Percentiles rank a stretch among this genome's conserved stretches.
These are phyloP conservation scores for Ophiostoma sp. DNA, from an alignment of 2,329 filamentous ascomycete species.

Conservation along the genomic window DNA sequence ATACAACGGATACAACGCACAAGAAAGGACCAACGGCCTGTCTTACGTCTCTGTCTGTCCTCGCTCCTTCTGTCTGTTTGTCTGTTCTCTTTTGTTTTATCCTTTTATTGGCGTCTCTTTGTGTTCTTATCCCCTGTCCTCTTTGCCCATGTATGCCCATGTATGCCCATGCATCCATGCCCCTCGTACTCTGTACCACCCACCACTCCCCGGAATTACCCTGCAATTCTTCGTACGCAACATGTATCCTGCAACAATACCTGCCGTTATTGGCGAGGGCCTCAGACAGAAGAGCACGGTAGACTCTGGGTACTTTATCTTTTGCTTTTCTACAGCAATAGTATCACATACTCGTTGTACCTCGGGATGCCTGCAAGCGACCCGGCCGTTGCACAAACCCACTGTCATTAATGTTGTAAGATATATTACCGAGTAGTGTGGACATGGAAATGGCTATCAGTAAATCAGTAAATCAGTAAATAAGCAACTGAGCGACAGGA, in stretches of 20 bases:
- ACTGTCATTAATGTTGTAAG: not conserved
- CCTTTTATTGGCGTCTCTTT: not conserved
- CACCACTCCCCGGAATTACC: not conserved
- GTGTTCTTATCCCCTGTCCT: not conserved
- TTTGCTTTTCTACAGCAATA: not conserved
- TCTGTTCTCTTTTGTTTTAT: not conserved
- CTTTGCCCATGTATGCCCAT: not conserved
- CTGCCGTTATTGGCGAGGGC: not conserved
- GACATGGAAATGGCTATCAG: not conserved
- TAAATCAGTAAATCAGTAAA: not conserved
- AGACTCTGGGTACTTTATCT: not conserved
- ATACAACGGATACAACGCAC: not conserved
- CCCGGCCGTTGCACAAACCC: constrained; percentile 14
- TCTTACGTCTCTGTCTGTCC: constrained; percentile 4
- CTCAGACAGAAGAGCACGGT: not conserved
- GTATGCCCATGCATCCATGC: not conserved
- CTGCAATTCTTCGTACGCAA: constrained; percentile 14
- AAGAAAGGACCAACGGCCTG: constrained; percentile 10
- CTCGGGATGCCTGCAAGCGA: constrained; percentile 14
- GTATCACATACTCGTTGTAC: constrained; percentile 4
- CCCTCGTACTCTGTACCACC: constrained; percentile 3
- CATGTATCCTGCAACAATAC: not conserved
- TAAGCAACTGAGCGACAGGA: not conserved
- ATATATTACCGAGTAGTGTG: not conserved
- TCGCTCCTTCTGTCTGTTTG: not conserved